Base-by-base conservation (phyloP, 805 yeast species). In the Saccharomyces paradoxus region DNA sequence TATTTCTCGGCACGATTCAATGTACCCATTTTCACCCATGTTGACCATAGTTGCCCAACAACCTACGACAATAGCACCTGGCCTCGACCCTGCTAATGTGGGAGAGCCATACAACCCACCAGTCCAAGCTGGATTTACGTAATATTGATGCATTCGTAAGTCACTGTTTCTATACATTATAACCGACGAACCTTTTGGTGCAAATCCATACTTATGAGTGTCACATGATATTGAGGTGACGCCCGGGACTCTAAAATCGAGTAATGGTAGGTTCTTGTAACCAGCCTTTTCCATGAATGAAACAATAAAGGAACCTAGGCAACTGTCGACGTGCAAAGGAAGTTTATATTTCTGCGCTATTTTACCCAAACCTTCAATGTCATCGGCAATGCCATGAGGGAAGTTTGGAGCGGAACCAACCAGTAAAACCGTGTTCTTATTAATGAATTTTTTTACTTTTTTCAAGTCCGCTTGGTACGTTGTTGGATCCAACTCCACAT, bases 141-240 rank as follows among this genome's bases (percentile, higher is more conserved):
- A 94, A 70, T 94, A 92, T 72, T 94, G 99, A 63, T 85, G 78
- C 60, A 79, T 79, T 55, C 99, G 78, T 54, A 89, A 77, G 55
- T 80, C 77, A 0, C 78, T 63, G 57, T 78, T 72, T 49, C 97
- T 80, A 71, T 94, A 94, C 96, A 94, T 86, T 62, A 94, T 86
- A 26, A 92, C 79, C 0, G 96, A 89, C 0, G 96, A 86, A 9
- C 99, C 99, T 71, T 92, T 92, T 44, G 99, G 99, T 8, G 98
- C 97, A 77, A 92, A 94, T 1, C 98, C 99, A 66, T 92, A 92
- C 71, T 92, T 92, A 76, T 92, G 99, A n/a, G 99, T 92, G 69
- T 92, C 99, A 72, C 98, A 94, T n/a, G 96, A 88, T 55, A 92
- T 92, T 2, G 97, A 90, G 0, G 98, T 94, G n/a, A 94, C 98